Percentiles rank a stretch among this genome's conserved stretches.
These are phyloP conservation scores for Evansstolkia leycettana DNA, from an alignment of 495 filamentous ascomycete species.

Conservation along the genomic window DNA sequence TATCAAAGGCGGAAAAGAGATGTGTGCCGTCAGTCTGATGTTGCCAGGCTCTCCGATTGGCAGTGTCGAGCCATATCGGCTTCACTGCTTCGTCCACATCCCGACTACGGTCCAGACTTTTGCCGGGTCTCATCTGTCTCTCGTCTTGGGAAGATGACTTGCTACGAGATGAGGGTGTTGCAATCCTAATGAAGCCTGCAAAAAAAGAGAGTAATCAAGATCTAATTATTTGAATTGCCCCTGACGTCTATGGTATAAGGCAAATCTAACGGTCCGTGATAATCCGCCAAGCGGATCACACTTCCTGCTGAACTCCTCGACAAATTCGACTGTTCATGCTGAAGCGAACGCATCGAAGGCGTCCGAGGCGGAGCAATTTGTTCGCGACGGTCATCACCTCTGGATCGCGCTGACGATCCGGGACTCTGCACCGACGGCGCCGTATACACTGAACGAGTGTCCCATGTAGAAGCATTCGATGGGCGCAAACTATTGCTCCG, in stretches of 20 bases:
- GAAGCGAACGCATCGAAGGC: conserved; percentile 26
- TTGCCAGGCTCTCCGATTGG: no score
- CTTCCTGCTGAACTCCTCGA: conserved; percentile 31
- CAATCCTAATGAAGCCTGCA: background rate
- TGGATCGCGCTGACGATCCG: conserved; percentile 1
- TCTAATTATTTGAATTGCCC: background rate
- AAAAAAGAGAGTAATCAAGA: background rate
- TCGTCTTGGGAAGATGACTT: background rate
- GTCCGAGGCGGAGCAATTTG: conserved; percentile 9
- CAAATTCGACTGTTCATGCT: conserved; percentile 21
- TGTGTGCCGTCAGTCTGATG: no score
- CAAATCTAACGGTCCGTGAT: conserved; percentile 24
- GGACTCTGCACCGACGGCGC: conserved; percentile 15
- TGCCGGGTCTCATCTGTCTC: no score
- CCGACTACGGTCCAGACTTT: no score
- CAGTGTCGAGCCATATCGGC: no score
- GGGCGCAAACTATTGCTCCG: conserved; percentile 21
- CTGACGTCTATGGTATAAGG: conserved; percentile 31
- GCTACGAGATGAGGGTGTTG: no score
- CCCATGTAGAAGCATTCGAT: conserved; percentile 21
- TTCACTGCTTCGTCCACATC: no score
- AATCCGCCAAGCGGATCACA: conserved; percentile 33
- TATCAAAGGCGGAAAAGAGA: no score
- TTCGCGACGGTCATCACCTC: background rate
- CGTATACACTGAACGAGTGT: conserved; percentile 21